phyloP scores from a whole-genome alignment of 192 early-diverging fungal species.

The Backusella tarrabulga region DNA sequence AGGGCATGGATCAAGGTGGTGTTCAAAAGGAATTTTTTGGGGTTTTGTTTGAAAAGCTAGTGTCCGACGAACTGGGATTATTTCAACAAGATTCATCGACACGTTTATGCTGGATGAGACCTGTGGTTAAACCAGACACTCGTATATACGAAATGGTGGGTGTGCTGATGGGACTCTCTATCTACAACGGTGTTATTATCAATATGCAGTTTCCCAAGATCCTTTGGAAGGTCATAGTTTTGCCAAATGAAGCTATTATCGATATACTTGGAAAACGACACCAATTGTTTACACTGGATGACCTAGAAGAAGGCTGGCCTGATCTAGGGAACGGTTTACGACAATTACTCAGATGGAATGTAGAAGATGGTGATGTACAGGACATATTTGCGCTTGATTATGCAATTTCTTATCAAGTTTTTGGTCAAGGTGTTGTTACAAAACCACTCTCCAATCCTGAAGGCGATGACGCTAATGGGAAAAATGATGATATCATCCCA shows the following conservation, averaged over 20 bases:
- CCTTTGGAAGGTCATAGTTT: conserved; percentile 59
- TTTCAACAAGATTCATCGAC: conserved; percentile 66
- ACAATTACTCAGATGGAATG: conserved; percentile 73
- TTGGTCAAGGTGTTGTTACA: conserved; percentile 49
- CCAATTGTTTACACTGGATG: conserved; percentile 4
- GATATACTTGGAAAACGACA: background rate
- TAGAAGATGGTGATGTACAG: conserved; percentile 57
- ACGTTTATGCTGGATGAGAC: conserved; percentile 73
- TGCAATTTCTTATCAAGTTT: conserved; percentile 67
- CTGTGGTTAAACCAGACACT: conserved; percentile 29
- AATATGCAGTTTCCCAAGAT: conserved; percentile 70
- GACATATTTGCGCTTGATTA: conserved; percentile 84
- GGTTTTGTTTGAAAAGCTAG: conserved; percentile 66
- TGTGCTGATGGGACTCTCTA: conserved; percentile 78
- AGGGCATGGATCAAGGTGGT: conserved; percentile 93
- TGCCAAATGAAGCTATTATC: background rate
- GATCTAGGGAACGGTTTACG: conserved; percentile 68
- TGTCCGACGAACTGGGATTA: conserved; percentile 72
- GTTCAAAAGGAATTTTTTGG: conserved; percentile 96
- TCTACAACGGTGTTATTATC: conserved; percentile 84
- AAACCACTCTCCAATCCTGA: conserved; percentile 46
- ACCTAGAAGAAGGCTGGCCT: conserved; percentile 25
- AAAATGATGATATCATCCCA: conserved; percentile 34
- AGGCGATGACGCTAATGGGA: background rate
- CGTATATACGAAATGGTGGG: conserved; percentile 79